A percentile compares a stretch with the other conserved stretches of the same genome.
phyloP scores from a whole-genome alignment of 2,329 filamentous ascomycete species.

The Chaetomiaceae sp. region DNA sequence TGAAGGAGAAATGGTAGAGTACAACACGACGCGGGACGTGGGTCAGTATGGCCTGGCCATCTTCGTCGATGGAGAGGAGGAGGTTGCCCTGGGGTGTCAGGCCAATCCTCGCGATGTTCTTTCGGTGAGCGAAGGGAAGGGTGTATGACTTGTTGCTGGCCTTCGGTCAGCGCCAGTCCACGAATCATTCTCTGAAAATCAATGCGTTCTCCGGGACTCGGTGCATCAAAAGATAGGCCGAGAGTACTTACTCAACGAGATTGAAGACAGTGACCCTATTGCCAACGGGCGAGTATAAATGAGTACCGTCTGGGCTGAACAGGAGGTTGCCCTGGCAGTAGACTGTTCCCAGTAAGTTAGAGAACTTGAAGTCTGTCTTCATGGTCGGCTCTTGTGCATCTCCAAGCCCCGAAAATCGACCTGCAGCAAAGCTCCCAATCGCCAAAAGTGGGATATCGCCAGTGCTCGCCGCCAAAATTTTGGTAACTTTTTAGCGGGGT shows the following conservation, averaged over 20 bases:
- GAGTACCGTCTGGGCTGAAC: slow-evolving; percentile 93
- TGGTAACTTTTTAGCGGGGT: slow-evolving; percentile 22
- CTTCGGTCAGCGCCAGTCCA: slow-evolving; percentile 25
- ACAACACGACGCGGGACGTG: slow-evolving; percentile 81
- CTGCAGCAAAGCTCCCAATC: slow-evolving; percentile 31
- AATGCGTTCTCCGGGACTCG: no score
- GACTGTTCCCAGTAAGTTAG: slow-evolving; percentile 95
- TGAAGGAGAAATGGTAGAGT: slow-evolving; percentile 95
- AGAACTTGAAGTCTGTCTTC: slow-evolving; percentile 99
- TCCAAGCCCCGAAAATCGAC: slow-evolving; percentile 18
- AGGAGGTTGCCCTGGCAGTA: slow-evolving; percentile 97
- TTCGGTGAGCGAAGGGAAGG: slow-evolving; percentile 85
- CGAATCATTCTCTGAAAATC: no score
- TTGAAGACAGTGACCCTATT: slow-evolving; percentile 96
- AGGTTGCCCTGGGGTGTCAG: slow-evolving; percentile 88
- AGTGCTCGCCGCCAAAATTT: slow-evolving; percentile 21
- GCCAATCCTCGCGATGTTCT: slow-evolving; percentile 84
- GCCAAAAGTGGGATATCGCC: slow-evolving; percentile 15
- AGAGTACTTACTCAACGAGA: slow-evolving; percentile 75
- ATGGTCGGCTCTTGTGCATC: slow-evolving; percentile 52
- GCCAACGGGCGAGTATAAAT: slow-evolving; percentile 91
- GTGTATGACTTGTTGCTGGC: slow-evolving; percentile 80
- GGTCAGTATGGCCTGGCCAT: slow-evolving; percentile 88
- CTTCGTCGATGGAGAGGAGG: slow-evolving; percentile 87
- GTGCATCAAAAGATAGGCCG: no score